phyloP scores from a whole-genome alignment of 345 rosid genomes.

The Heritiera fomes region DNA sequence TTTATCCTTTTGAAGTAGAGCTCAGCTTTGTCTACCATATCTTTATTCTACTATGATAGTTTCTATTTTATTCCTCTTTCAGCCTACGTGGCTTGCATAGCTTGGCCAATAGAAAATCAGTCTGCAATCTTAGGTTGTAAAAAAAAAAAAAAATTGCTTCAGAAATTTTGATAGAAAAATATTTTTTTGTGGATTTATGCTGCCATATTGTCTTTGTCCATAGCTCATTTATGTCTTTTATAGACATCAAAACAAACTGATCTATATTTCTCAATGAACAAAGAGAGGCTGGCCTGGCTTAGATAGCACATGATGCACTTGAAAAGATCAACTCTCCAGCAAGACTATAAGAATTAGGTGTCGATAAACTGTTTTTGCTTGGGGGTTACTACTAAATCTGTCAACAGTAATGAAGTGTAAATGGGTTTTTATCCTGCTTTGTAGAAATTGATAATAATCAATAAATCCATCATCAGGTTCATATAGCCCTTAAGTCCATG shows the following conservation, averaged over 20 bases:
- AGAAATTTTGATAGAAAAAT: neutral
- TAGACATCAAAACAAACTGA: neutral
- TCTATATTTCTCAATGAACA: neutral
- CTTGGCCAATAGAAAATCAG: neutral
- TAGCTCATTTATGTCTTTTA: neutral
- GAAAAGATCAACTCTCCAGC: neutral
- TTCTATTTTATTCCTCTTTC: neutral
- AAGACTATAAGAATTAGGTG: neutral
- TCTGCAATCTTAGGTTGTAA: neutral
- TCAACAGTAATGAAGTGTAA: too few species aligned
- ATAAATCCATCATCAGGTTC: too few species aligned
- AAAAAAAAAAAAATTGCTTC: neutral
- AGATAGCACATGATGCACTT: neutral
- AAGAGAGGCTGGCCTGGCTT: neutral
- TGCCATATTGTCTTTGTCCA: neutral
- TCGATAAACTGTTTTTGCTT: neutral
- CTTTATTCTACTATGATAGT: neutral
- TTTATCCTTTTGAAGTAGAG: neutral
- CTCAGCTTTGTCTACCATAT: neutral
- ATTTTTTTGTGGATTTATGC: neutral
- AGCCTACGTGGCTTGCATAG: neutral
- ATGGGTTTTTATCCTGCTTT: too few species aligned
- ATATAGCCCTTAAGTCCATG: too few species aligned
- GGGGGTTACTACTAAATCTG: too few species aligned
- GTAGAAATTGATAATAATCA: too few species aligned